Conservation (phyloP, 1,284 basidiomycete species). For the Lentinula novae-zelandiae region DNA sequence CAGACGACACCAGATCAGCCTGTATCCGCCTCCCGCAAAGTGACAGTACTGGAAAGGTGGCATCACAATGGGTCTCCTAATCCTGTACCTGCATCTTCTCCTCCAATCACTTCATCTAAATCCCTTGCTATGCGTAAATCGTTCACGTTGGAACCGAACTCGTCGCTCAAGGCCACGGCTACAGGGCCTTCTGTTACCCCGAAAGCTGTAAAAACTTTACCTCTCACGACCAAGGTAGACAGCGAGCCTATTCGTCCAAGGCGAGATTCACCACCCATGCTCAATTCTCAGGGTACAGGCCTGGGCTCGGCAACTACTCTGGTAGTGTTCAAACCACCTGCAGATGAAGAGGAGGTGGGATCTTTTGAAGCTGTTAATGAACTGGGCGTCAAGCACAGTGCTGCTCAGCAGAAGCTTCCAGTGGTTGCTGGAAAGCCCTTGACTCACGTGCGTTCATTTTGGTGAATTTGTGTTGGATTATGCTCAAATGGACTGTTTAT, state of each 20-base stretch:
- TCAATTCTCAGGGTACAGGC: constrained; percentile 1
- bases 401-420: constrained; percentile 30
- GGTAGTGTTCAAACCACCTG: constrained; percentile 38
- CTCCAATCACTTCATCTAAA: constrained; percentile 28
- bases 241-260: not conserved
- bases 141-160: constrained; percentile 28
- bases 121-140: constrained; percentile 40
- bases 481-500: constrained; percentile 35
- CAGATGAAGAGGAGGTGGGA: constrained; percentile 8
- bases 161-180: not conserved
- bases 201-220: constrained; percentile 1
- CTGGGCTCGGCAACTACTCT: constrained; percentile 47
- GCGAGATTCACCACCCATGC: not conserved
- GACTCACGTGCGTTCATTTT: constrained; percentile 80
- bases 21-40: constrained; percentile 33
- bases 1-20: constrained; percentile 31
- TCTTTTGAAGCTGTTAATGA: constrained; percentile 46
- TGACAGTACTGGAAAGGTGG: constrained; percentile 70
- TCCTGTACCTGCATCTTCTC: constrained; percentile 30
- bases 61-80: constrained; percentile 28
- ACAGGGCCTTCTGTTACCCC: not conserved
- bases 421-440: constrained; percentile 55
- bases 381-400: constrained; percentile 44
- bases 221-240: not conserved
- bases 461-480: constrained; percentile 46